phyloP scores from a whole-genome alignment of 2,329 filamentous ascomycete genomes.

The Didymellaceae sp. region DNA sequence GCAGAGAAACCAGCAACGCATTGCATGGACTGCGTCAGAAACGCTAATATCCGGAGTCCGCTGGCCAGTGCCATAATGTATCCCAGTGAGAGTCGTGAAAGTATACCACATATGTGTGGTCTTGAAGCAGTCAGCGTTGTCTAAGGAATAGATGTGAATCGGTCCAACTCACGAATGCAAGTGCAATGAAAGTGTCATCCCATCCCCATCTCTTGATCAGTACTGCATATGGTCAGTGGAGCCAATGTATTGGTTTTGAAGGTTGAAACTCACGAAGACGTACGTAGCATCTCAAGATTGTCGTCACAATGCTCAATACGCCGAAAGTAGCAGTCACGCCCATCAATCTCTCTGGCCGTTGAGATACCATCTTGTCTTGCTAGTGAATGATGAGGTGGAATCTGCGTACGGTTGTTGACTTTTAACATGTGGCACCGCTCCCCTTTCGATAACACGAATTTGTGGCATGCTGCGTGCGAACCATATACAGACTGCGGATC shows the following conservation, averaged over 20 bases:
- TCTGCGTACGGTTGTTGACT: too few relatives aligned
- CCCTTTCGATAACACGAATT: too few relatives aligned
- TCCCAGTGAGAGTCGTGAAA: conserved; percentile 18
- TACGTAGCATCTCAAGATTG: conserved; percentile 20
- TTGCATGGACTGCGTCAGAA: conserved; percentile 17
- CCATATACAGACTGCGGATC: too few relatives aligned
- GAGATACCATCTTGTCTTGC: too few relatives aligned
- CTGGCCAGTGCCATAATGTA: conserved; percentile 21
- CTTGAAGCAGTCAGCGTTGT: neutral
- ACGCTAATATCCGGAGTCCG: conserved; percentile 19
- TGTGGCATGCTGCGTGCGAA: too few relatives aligned
- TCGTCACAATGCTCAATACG: conserved; percentile 20
- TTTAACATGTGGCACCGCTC: too few relatives aligned
- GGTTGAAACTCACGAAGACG: neutral
- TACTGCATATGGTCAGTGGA: neutral
- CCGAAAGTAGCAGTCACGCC: conserved; percentile 12
- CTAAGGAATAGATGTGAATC: neutral
- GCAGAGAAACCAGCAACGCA: conserved; percentile 25
- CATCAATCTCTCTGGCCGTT: conserved; percentile 14
- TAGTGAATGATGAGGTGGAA: too few relatives aligned
- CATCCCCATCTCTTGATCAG: conserved; percentile 21
- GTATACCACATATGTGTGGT: conserved; percentile 22
- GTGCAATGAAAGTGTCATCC: conserved; percentile 25
- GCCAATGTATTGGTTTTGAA: too few relatives aligned
- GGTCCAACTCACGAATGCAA: conserved; percentile 16